Evolutionary conservation across 2,329 filamentous ascomycete genomes (phyloP).

Genomic region (Zopfia rhizophila): DNA sequence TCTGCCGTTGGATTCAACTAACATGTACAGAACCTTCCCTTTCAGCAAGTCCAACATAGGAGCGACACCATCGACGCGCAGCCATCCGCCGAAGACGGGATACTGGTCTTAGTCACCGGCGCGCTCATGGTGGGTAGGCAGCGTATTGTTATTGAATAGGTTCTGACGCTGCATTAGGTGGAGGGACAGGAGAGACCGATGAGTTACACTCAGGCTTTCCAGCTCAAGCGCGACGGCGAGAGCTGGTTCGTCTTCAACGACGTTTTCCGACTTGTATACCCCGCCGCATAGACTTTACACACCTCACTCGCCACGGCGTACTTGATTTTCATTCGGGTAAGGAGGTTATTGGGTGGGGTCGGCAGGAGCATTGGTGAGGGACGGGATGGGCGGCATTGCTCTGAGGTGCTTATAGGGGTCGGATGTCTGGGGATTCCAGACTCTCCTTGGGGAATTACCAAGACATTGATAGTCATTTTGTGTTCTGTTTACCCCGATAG

Average conservation of each 20-base stretch:
- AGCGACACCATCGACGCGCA: constrained; percentile 84
- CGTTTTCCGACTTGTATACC: constrained; percentile 89
- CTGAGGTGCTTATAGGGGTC: no score
- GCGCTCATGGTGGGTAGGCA: constrained; percentile 74
- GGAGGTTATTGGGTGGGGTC: no score
- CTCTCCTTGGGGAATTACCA: no score
- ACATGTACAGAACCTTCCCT: constrained; percentile 73
- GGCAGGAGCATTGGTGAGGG: background rate
- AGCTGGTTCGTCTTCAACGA: constrained; percentile 94
- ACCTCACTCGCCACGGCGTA: no score
- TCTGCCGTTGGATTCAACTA: constrained; percentile 18
- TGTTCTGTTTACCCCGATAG: no score
- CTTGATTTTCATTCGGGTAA: no score
- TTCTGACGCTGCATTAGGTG: constrained; percentile 65
- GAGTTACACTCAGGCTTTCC: constrained; percentile 91
- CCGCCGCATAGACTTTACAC: constrained; percentile 51
- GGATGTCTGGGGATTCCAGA: no score
- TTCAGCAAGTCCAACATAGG: constrained; percentile 82
- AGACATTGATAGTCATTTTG: no score
- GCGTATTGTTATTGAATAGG: background rate
- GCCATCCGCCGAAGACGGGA: constrained; percentile 73
- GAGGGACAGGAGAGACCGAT: constrained; percentile 87
- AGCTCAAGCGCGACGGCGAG: constrained; percentile 76
- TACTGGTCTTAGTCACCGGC: constrained; percentile 90
- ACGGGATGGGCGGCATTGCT: background rate